These are phyloP conservation scores for Syzygium oleosum DNA, from an alignment of 345 rosid species.

Conservation along the genomic window DNA sequence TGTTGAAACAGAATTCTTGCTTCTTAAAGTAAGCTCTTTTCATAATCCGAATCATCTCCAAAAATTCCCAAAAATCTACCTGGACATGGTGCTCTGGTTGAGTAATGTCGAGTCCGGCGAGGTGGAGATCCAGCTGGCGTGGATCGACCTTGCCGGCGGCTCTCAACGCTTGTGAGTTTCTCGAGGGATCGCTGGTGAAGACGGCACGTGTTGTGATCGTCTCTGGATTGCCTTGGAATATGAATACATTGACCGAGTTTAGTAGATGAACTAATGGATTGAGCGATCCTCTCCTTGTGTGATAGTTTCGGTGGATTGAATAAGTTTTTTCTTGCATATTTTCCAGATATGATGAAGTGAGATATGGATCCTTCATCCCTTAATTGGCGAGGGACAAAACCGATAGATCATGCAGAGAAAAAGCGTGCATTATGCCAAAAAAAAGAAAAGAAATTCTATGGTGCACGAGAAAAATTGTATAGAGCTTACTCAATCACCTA, in stretches of 20 bases:
- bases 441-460: neutral
- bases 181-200: too few species aligned
- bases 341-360: neutral
- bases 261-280: neutral
- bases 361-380: neutral
- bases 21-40: too few species aligned
- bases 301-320: neutral
- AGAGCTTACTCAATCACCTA: neutral
- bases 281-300: neutral
- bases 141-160: conserved; percentile 43
- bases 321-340: neutral
- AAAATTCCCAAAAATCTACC: too few species aligned
- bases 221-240: too few species aligned
- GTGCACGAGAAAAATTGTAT: neutral
- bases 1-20: too few species aligned
- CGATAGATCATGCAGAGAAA: neutral
- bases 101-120: conserved; percentile 59
- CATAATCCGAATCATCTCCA: too few species aligned
- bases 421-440: neutral
- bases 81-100: conserved; percentile 13
- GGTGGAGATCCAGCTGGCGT: conserved; percentile 56
- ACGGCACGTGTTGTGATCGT: too few species aligned
- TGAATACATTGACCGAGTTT: neutral
- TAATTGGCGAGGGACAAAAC: neutral
- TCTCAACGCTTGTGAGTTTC: neutral